Conservation (phyloP, 1,139 yeast species). For the Sugiyamaella grinbergsii region DNA sequence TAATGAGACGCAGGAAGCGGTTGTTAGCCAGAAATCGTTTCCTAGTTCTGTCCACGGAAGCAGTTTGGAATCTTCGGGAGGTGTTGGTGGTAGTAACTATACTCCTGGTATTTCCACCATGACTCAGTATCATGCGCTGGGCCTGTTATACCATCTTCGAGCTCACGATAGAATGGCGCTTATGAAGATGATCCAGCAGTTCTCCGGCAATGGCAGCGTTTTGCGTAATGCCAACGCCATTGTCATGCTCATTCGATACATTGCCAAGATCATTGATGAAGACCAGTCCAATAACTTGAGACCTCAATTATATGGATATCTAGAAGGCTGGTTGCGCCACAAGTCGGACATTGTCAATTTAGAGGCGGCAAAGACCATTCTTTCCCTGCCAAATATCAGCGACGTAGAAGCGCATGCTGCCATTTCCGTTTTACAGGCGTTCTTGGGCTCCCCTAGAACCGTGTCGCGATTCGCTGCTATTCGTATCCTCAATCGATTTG, state of each 20-base stretch:
- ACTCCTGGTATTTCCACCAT: constrained; percentile 55
- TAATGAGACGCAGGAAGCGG: constrained; percentile 89
- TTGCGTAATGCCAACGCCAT: constrained; percentile 59
- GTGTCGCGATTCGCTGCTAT: constrained; percentile 92
- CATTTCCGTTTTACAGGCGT: constrained; percentile 68
- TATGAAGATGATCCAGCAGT: constrained; percentile 83
- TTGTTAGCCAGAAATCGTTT: constrained; percentile 66
- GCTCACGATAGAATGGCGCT: constrained; percentile 93
- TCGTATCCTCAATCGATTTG: constrained; percentile 81
- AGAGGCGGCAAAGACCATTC: constrained; percentile 87
- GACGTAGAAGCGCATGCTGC: constrained; percentile 66
- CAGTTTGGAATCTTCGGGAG: constrained; percentile 22
- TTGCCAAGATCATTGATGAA: constrained; percentile 69
- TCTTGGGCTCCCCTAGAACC: constrained; percentile 85
- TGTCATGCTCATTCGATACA: constrained; percentile 81
- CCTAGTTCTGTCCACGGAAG: constrained; percentile 44
- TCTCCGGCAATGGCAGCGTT: constrained; percentile 49
- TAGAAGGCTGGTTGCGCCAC: constrained; percentile 72
- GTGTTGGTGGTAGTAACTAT: constrained; percentile 33
- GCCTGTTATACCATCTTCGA: constrained; percentile 82
- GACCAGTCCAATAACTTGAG: constrained; percentile 46
- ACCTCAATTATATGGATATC: constrained; percentile 58
- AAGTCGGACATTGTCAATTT: constrained; percentile 88
- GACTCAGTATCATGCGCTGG: constrained; percentile 95
- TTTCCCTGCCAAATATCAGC: constrained; percentile 60